Evolutionary conservation across 805 yeast genomes (phyloP), one percentile per base, ranked within the genome.

Genomic region (Cyberlindnera subsufficiens): DNA sequence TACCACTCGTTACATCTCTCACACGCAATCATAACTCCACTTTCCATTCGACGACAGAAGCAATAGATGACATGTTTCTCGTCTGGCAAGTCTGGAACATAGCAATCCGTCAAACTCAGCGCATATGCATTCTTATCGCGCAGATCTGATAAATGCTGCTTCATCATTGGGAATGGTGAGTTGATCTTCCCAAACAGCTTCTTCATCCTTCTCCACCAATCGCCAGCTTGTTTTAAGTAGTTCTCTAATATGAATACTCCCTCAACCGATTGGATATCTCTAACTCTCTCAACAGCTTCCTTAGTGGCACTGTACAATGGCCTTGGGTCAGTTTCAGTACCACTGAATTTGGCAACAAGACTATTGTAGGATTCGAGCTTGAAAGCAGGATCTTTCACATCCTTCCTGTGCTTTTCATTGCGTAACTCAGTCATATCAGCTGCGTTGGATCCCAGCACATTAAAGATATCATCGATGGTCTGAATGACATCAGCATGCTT

Each of bases 1-100:
- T 76, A 83, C 89, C 89, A 82, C 52, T 82, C 87, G 41, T 72
- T 67, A 58, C 91, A 84, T 15, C 59, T 61, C 48, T 82, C 89
- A 62, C 90, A 83, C 45, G 77, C 83, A 36, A 81, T 75, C 86
- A 82, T 82, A 0, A 75, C 71, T 59, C 85, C 74, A 51, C 71
- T 60, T 51, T 82, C 90, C 19, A 61, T 60, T 38, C 72, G 74
- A 37, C 88, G 69, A 58, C 91, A 83, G 43, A 79, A 63, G 55
- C 90, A 83, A 54, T 77, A 82, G 18, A 59, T 53, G 7, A 41
- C 37, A 15, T 54, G 59, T 11, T 53, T 52, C 6, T 46, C 46
- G 3, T 51, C 52, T 1, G 39, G 25, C 9, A 40, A 35, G 4
- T 30, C 22, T 1, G 50, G 32, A 6, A 38, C 42, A 33, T 45